Evolutionary conservation across 2,329 filamentous ascomycete species (phyloP).

Genomic region (Alternaria sp.): DNA sequence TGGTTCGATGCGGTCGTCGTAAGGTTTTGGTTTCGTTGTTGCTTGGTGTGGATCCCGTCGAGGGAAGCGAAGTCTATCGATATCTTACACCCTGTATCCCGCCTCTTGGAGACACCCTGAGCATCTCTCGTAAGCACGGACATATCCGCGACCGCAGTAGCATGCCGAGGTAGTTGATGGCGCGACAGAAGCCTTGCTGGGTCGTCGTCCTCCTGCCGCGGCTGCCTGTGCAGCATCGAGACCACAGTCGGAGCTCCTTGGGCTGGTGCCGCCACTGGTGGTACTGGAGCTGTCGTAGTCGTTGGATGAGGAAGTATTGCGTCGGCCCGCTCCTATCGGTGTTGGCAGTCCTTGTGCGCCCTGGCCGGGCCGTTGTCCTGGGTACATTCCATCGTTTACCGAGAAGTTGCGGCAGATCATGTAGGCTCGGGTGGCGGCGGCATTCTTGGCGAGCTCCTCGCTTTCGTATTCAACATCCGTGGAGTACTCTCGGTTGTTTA

Average conservation of each 20-base stretch:
- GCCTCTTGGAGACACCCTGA: conserved; percentile 50
- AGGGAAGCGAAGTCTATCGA: background rate
- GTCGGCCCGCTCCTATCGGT: conserved; percentile 67
- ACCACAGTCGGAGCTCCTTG: conserved; percentile 55
- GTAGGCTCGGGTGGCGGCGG: conserved; percentile 93
- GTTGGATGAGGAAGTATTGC: conserved; percentile 54
- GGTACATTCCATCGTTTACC: conserved; percentile 91
- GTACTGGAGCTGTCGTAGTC: conserved; percentile 60
- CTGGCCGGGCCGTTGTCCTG: conserved; percentile 61
- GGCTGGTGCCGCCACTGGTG: conserved; percentile 63
- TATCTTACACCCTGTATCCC: conserved; percentile 40
- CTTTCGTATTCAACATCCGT: conserved; percentile 86
- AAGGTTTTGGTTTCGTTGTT: conserved; percentile 14
- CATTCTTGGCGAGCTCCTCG: conserved; percentile 84
- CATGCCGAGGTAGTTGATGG: conserved; percentile 35
- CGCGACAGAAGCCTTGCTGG: conserved; percentile 44
- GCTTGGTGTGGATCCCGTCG: background rate
- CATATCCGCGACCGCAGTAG: conserved; percentile 47
- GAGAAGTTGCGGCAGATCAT: conserved; percentile 98
- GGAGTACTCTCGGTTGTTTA: conserved; percentile 96
- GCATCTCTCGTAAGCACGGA: conserved; percentile 53
- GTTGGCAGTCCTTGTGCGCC: conserved; percentile 67
- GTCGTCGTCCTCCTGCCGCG: conserved; percentile 34
- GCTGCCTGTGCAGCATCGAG: conserved; percentile 41
- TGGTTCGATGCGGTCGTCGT: conserved; percentile 8